These are phyloP conservation scores for Dothideomycetes sp. DNA, from an alignment of 2,329 filamentous ascomycete genomes.

Conservation along the genomic window DNA sequence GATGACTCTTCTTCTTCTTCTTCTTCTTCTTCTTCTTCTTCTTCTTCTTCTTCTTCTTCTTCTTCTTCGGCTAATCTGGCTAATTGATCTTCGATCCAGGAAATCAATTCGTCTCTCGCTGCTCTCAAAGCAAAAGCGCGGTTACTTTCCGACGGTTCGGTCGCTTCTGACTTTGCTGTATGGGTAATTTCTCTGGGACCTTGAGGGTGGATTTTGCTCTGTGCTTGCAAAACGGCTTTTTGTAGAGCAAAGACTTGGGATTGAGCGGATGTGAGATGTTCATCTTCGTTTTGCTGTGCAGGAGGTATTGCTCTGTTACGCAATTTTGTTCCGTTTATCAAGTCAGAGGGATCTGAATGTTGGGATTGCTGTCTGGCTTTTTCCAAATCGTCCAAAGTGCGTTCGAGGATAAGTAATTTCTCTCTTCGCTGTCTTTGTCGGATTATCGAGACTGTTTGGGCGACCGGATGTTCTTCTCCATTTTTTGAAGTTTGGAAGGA, in stretches of 20 bases:
- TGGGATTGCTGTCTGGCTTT: conserved; percentile 4
- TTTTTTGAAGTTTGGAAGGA: too few relatives aligned
- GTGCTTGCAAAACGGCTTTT: conserved; percentile 13
- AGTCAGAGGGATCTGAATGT: not conserved
- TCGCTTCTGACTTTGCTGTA: not conserved
- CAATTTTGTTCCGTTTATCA: conserved; percentile 2
- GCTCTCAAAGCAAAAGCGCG: conserved; percentile 5
- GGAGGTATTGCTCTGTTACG: conserved; percentile 1
- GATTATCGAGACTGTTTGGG: not conserved
- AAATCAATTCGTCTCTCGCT: conserved; percentile 13
- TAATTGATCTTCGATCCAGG: conserved; percentile 14
- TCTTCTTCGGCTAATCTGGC: conserved; percentile 12
- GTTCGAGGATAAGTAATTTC: conserved; percentile 5
- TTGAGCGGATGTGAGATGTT: not conserved
- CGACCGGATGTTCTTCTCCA: not conserved
- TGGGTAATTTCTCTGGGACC: too few relatives aligned
- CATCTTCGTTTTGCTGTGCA: not conserved
- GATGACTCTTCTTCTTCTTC: not conserved
- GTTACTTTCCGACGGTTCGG: too few relatives aligned
- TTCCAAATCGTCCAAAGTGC: conserved; percentile 5
- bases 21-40: conserved; percentile 4
- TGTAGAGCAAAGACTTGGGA: conserved; percentile 11
- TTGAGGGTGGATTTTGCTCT: not conserved
- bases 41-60: not conserved
- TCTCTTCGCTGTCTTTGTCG: conserved; percentile 8